Base-by-base conservation (phyloP, 192 early-diverging fungal species). In the Coemansia sp. region DNA sequence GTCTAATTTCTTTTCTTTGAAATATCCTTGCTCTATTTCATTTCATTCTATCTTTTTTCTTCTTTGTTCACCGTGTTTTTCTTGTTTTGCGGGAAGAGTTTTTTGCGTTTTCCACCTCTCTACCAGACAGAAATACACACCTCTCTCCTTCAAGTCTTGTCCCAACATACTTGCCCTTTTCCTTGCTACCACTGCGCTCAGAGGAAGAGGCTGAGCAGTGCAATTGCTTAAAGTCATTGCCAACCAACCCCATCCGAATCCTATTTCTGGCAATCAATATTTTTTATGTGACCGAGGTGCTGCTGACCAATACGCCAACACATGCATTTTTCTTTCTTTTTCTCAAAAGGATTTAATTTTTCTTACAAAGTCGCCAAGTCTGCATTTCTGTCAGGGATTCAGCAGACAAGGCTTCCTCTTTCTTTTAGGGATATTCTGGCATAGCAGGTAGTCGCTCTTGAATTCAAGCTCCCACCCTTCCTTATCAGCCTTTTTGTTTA, bases 61-160 rank as follows among this genome's bases (percentile, higher is more conserved):
- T 15, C 64, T 74, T 64, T 70, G 59, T 50, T 56, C 53, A 21
- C 39, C 13, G 52, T 50, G 32, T 32, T 32, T 32, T 32, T 32
- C 32, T 32, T 32, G 32, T 0, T 32, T 32, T 32, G 32, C 32
- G 32, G 32, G 4, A 32, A 32, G 32, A 4, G 32, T 32, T 50
- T 32, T 5, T 32, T 32, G 9, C n/a, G 9, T 9, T 38, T 71
- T 53, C 52, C 47, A 21, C 38, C 40, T 45, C 13, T 45, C 13
- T 45, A 45, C 26, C 26, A 7, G 7, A 26, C 11, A 9, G 26
- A 54, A 54, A 45, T 1, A 8, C 21, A 54, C 21, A 21, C 21
- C 21, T 21, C 21, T 19, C 21, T 2, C 2, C 21, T 5, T 23
- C 21, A 54, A 15, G 19, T 26, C 9, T 26, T 15, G 19, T 18